Base-by-base conservation (phyloP, 257 asterid species). In the Primulina eburnea region DNA sequence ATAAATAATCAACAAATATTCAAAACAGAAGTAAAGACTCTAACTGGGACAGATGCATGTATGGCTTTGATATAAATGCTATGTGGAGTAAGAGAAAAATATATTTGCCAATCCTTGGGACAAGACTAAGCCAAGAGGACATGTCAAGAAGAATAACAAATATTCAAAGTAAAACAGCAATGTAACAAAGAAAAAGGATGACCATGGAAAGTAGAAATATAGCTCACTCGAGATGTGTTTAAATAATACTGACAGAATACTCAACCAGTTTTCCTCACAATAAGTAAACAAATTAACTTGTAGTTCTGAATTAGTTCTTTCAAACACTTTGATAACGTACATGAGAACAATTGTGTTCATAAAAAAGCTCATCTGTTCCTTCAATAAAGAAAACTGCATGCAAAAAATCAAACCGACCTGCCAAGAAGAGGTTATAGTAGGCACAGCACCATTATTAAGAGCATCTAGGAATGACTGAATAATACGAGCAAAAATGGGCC, bases 371-470 rank as follows among this genome's bases (percentile, higher is more conserved):
- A 34, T 47, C 2, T 47, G 18, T 16, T 47, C 55, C 55, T 47
- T 47, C 18, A 47, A 47, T 50, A 50, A 17, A 40, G 12, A 37
- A 53, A 73, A 18, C 67, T 30, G 53, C 62, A 53, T 33, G 62
- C 74, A 80, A 20, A 55, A 70, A 67, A 40, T 65, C 83, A 63
- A 26, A 68, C 88, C 60, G 66, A 94, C 98, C 98, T 89, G 96
- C 98, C 99, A 94, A 35, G 99, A 94, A 70, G 98, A 94, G 43
- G 97, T 83, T 81, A 94, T 94, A 73, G 96, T 94, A 56, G 99
- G 99, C 72, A 90, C 98, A 2, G 99, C 99, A 30, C 98, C 99
- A 72, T 88, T 87, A 78, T 94, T 94, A 73, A 94, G 86, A 58
- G 99, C 99, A 86, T 94, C 98, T 4, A 94, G 81, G 66, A 91